A percentile compares a stretch with the other conserved stretches of the same genome.
These are phyloP conservation scores for Erodium chrysanthum DNA, from an alignment of 441 rosid species.

Conservation along the genomic window DNA sequence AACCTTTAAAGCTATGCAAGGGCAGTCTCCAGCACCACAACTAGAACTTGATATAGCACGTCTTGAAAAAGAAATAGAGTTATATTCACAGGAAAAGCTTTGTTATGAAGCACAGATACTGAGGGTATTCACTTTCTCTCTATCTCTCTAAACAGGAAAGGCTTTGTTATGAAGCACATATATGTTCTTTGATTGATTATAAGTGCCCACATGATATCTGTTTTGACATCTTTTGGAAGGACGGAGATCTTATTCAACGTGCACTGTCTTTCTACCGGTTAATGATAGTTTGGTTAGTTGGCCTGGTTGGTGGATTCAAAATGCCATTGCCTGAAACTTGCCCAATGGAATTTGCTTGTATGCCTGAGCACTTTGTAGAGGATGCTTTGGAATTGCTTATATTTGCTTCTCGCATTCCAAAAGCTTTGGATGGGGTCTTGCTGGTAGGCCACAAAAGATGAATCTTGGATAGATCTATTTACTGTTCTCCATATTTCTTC, in stretches of 20 bases:
- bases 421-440: conserved; percentile 65
- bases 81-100: conserved; percentile 75
- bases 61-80: conserved; percentile 72
- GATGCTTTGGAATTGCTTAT: conserved; percentile 94
- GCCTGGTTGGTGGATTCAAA: conserved; percentile 87
- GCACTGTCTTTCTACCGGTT: conserved; percentile 84
- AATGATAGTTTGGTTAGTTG: conserved; percentile 84
- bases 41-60: conserved; percentile 55
- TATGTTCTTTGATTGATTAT: neutral
- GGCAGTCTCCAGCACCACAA: conserved; percentile 58
- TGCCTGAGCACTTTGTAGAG: conserved; percentile 99
- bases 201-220: conserved; percentile 1
- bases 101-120: conserved; percentile 91
- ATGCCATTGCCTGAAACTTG: conserved; percentile 81
- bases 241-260: conserved; percentile 61
- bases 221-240: conserved; percentile 34
- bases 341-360: conserved; percentile 85
- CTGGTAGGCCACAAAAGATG: conserved; percentile 40
- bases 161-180: too few species aligned
- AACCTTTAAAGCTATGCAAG: conserved; percentile 57
- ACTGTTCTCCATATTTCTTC: neutral
- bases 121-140: conserved; percentile 42
- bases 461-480: too few species aligned
- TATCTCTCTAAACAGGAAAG: too few species aligned
- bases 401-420: conserved; percentile 86